These are phyloP conservation scores for Abortiporus biennis DNA, from an alignment of 1,284 basidiomycete genomes.

Conservation along the genomic window DNA sequence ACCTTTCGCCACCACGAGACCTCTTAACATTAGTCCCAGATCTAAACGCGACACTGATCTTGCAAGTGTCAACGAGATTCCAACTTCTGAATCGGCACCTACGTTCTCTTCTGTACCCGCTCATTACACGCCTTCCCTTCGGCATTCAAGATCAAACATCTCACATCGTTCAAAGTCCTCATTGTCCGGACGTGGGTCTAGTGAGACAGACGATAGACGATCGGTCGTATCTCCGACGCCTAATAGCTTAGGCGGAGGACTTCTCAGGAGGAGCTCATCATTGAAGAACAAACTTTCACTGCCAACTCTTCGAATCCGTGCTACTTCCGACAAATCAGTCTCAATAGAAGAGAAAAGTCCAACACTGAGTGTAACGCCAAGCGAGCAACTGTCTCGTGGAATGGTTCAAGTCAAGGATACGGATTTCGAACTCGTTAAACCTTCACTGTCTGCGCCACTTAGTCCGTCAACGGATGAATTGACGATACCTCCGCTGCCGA, in stretches of 20 bases:
- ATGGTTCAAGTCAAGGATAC: slow-evolving; percentile 69
- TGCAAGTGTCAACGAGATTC: too few species aligned
- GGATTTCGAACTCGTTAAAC: slow-evolving; percentile 73
- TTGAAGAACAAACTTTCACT: slow-evolving; percentile 53
- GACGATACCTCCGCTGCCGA: slow-evolving; percentile 26
- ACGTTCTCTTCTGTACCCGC: too few species aligned
- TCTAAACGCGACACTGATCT: too few species aligned
- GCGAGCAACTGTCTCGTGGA: slow-evolving; percentile 33
- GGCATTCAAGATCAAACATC: too few species aligned
- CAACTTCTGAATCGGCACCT: too few species aligned
- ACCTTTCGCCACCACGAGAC: not conserved
- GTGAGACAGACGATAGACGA: slow-evolving; percentile 19
- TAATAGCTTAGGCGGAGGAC: slow-evolving; percentile 2
- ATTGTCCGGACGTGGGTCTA: slow-evolving; percentile 14
- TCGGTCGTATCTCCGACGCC: slow-evolving; percentile 15
- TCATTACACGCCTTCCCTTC: too few species aligned
- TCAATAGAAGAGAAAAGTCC: slow-evolving; percentile 17
- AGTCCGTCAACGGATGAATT: slow-evolving; percentile 53
- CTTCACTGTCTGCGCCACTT: slow-evolving; percentile 40
- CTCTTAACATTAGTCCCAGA: not conserved
- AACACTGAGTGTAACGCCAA: slow-evolving; percentile 32
- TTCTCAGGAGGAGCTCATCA: slow-evolving; percentile 15
- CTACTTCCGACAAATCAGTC: not conserved
- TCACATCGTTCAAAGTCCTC: slow-evolving; percentile 14
- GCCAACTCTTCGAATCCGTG: slow-evolving; percentile 34